Conservation (phyloP, 2,329 filamentous ascomycete species). For the Ceratocystis smalleyi region DNA sequence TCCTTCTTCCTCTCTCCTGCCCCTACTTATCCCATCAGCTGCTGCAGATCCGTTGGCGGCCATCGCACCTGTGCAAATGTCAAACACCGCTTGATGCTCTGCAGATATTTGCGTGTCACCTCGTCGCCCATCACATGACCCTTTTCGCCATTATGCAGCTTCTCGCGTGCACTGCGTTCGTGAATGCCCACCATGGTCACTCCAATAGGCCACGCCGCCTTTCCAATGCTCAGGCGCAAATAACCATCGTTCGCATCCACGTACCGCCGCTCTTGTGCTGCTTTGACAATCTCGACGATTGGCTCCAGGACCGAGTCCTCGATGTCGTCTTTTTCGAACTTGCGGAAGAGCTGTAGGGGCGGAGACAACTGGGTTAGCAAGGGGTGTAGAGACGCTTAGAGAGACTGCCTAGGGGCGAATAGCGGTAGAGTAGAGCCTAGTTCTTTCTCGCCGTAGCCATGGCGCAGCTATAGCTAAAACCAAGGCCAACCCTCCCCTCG, state of each 20-base stretch:
- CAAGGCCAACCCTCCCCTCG: too few relatives aligned
- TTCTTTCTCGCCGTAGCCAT: too few relatives aligned
- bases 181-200: conserved; percentile 99
- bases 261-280: conserved; percentile 79
- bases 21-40: conserved; percentile 66
- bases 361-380: conserved; percentile 11
- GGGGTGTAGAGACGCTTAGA: not conserved
- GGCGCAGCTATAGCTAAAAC: too few relatives aligned
- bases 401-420: not conserved
- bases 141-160: conserved; percentile 72
- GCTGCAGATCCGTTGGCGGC: conserved; percentile 81
- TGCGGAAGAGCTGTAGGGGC: conserved; percentile 52
- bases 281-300: conserved; percentile 79
- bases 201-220: conserved; percentile 96
- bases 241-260: conserved; percentile 96
- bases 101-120: conserved; percentile 83
- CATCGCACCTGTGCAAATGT: conserved; percentile 94
- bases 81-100: conserved; percentile 93
- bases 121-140: conserved; percentile 97
- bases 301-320: conserved; percentile 66
- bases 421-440: not conserved
- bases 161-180: conserved; percentile 88
- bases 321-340: conserved; percentile 67
- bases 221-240: conserved; percentile 79
- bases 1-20: not conserved